A percentile compares a stretch with the other conserved stretches of the same genome.
Conservation (phyloP, 2,329 filamentous ascomycete species). For the Phyllosticta ampelicida region DNA sequence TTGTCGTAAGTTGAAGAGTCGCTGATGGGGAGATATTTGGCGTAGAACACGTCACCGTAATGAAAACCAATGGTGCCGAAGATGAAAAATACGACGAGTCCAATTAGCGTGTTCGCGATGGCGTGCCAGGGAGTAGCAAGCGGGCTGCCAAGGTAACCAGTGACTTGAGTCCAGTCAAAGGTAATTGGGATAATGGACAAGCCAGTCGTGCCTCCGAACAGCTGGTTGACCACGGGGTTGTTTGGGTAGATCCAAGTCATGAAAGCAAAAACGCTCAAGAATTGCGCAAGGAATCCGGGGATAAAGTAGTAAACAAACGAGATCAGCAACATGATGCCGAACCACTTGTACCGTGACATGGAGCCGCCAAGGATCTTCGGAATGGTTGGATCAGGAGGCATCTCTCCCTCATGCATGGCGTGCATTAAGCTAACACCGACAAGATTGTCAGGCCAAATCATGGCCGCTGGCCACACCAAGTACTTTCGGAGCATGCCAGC, state of each 20-base stretch:
- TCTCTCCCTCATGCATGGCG: constrained; percentile 10
- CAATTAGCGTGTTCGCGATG: constrained; percentile 47
- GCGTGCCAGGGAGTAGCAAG: constrained; percentile 30
- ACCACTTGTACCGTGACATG: constrained; percentile 17
- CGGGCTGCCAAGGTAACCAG: constrained; percentile 4
- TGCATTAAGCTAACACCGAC: constrained; percentile 10
- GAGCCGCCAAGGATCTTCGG: neutral
- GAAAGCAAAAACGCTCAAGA: constrained; percentile 5
- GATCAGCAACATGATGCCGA: constrained; percentile 19
- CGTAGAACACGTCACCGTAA: constrained; percentile 55
- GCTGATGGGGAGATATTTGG: constrained; percentile 12
- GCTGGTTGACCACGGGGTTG: constrained; percentile 19
- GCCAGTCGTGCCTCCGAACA: constrained; percentile 15
- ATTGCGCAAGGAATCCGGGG: constrained; percentile 5
- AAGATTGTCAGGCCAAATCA: constrained; percentile 12
- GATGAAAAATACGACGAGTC: constrained; percentile 19
- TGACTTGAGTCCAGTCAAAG: constrained; percentile 15
- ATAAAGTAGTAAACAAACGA: constrained; percentile 11
- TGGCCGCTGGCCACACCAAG: constrained; percentile 12
- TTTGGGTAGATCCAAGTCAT: constrained; percentile 42
- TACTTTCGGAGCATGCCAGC: constrained; percentile 10
- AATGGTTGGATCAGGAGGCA: neutral
- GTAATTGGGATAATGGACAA: constrained; percentile 15
- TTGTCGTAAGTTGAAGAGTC: constrained; percentile 22
- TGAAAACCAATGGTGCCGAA: constrained; percentile 17